Base-by-base conservation (phyloP, 306 rosid genomes). In the Prunus padus region DNA sequence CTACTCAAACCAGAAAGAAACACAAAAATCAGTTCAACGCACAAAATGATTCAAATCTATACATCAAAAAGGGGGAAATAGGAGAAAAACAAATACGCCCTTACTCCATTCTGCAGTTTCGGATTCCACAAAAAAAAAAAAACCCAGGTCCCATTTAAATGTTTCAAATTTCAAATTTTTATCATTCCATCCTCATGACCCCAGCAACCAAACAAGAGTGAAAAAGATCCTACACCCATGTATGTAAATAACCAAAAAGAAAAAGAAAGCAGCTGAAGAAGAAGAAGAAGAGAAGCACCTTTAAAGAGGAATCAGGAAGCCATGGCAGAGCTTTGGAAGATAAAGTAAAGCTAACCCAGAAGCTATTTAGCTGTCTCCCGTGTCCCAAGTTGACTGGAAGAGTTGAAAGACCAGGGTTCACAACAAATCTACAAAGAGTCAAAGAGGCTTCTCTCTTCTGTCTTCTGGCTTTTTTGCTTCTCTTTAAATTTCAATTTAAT, bases 271-370 rank as follows among this genome's bases (percentile, higher is more conserved):
- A 30, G 11, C 44, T 16, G 33, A 59, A 59, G 18, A 25, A 62
- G 44, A 25, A 62, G 44, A 72, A 22, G 66, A 42, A 59, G 13
- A 50, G 40, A 72, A 57, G 45, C 11, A 44, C 76, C 76, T 72
- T 57, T 10, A 13, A 46, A 61, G 76, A 72, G 33, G 49, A 72
- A 72, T 56, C 65, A 37, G 52, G 22, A 55, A 20, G 40, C 10
- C 16, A 52, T 13, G 25, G 75, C 9, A 20, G 20, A 3, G 52
- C 25, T 33, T 71, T 7, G 51, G 50, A 33, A 11, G 26, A 71
- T 45, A 55, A 40, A 22, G 15, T 23, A 8, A 42, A 42, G 76
- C 19, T 14, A 5, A 15, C 42, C 12, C 11, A 14, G 30, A 72
- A 7, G 63, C 30, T 70, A 9, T 11, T 72, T 61, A 54, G 51